Base-by-base conservation (phyloP, 2,329 filamentous ascomycete genomes). In the Corynespora cassiicola region DNA sequence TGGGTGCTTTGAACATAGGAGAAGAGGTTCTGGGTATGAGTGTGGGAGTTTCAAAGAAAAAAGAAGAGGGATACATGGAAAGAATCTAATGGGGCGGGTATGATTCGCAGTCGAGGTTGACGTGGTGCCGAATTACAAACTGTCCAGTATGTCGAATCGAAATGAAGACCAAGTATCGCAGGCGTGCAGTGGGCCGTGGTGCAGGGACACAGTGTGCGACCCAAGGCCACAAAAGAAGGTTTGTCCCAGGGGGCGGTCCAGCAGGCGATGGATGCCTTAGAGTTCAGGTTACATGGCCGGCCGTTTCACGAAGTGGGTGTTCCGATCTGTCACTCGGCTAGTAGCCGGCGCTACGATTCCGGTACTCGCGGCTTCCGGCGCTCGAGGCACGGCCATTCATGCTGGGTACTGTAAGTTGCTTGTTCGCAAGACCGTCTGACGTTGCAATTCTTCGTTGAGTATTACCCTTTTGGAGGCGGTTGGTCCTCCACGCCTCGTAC, bases 401-500 rank as follows among this genome's bases (percentile, higher is more conserved):
- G 9, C 47, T 42, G 6, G 63, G 50, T 6, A 58, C 49, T 1
- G 55, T 56, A 16, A 61, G 49, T 26, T 54, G 47, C 34, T 55
- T 58, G 26, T 42, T 46, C 20, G 47, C 30, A 12, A 59, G 57
- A 16, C 63, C 63, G 24, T 65, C 61, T 2, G 63, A 62, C 5
- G 63, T 61, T 3, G 40, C 50, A 31, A 61, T 38, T 34, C 59
- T 56, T 20, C 53, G 46, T 23, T 36, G 54, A 14, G 42, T 42
- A 21, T 37, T 42, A 17, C 56, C 54, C 23, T 56, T 61, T 36
- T 68, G 53, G 43, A 80, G 60, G 21, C 75, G 67, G 28, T 65
- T 71, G 7, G 82, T 96, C 70, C 94, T 84, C 94, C 92, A 97
- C 57, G 88, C 85, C 70, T 97, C 92, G 58, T 97, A 97, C 89